Conservation (phyloP, 2,329 filamentous ascomycete genomes). For the Claviceps digitariae region DNA sequence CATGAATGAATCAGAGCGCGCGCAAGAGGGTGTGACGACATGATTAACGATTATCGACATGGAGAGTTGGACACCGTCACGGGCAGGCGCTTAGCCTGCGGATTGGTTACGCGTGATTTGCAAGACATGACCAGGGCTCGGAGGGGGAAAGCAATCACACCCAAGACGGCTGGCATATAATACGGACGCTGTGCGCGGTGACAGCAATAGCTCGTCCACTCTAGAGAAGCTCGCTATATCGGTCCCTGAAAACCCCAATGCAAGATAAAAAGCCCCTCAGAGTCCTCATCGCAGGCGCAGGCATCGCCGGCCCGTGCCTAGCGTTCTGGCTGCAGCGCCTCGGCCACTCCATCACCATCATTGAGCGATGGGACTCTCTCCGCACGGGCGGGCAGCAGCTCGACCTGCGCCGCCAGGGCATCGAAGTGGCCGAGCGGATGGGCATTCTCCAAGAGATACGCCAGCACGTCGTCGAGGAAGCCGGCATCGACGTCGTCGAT, state of each 20-base stretch:
- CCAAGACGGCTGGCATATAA: neutral
- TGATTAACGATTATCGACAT: no score
- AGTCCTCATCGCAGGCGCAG: constrained; percentile 19
- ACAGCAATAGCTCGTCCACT: no score
- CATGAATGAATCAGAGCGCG: neutral
- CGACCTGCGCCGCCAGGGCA: constrained; percentile 29
- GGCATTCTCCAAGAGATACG: constrained; percentile 24
- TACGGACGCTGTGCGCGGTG: neutral
- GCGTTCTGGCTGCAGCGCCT: constrained; percentile 18
- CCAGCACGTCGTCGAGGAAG: constrained; percentile 28
- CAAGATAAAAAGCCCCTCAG: neutral
- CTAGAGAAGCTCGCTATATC: no score
- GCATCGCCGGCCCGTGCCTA: constrained; percentile 18
- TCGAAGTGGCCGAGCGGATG: constrained; percentile 25
- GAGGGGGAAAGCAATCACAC: no score
- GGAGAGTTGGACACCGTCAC: no score
- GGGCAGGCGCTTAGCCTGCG: neutral
- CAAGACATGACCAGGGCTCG: no score
- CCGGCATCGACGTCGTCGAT: constrained; percentile 35
- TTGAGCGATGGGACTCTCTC: constrained; percentile 21
- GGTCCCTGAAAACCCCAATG: no score
- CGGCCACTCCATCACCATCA: constrained; percentile 22
- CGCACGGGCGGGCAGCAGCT: constrained; percentile 28
- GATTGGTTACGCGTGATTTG: neutral
- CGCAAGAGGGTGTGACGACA: neutral